Evolutionary conservation across 257 asterid genomes (phyloP).

Genomic region (Solanum lycopersicoides): DNA sequence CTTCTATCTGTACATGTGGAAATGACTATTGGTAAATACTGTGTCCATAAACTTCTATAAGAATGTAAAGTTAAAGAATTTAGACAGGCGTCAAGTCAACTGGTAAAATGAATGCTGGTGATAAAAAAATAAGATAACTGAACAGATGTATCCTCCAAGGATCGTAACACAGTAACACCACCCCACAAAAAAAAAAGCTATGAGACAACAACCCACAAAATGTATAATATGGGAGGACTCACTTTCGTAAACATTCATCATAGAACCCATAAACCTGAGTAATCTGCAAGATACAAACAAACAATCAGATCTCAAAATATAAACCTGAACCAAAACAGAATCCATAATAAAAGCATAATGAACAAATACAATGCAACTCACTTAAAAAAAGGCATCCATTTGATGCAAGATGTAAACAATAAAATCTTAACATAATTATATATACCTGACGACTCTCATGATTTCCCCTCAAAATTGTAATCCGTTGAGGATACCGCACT

Average conservation of each 20-base stretch:
- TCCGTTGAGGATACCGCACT: conserved; percentile 39
- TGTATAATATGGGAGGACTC: conserved; percentile 8
- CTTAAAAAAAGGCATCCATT: neutral
- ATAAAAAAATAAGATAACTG: neutral
- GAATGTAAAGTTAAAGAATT: neutral
- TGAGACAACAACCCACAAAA: neutral
- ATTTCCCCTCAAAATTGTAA: conserved; percentile 69
- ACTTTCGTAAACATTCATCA: conserved; percentile 52
- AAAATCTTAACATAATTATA: neutral
- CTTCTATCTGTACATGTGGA: neutral
- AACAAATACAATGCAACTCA: neutral
- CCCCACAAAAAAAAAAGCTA: neutral
- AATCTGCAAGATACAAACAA: conserved; percentile 22
- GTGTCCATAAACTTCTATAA: neutral
- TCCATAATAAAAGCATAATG: neutral
- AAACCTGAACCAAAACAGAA: neutral
- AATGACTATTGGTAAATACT: neutral
- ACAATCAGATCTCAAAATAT: neutral
- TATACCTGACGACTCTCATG: conserved; percentile 75
- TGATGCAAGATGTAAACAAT: neutral
- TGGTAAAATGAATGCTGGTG: neutral
- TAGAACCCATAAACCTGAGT: conserved; percentile 53
- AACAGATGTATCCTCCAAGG: neutral
- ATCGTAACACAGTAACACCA: neutral
- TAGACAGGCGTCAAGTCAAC: neutral